Conservation (phyloP, 2,329 filamentous ascomycete species). For the Tolypocladium guangdongense region DNA sequence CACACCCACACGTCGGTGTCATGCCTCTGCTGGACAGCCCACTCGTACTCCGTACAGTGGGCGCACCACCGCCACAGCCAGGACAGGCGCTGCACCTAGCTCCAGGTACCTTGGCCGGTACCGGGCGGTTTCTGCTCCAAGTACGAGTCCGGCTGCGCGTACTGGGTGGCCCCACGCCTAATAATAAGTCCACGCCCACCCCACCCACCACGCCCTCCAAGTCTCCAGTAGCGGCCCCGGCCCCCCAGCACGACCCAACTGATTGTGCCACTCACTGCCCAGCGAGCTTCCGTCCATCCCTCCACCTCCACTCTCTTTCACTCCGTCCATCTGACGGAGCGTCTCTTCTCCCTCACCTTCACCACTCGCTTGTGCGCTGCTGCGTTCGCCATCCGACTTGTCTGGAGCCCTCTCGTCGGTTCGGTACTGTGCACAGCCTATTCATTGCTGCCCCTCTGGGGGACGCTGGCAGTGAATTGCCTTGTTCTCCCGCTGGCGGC, state of each 20-base stretch:
- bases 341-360: constrained; percentile 1
- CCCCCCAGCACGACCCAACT: neutral
- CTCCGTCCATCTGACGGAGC: constrained; percentile 1
- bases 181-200: neutral
- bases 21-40: neutral
- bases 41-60: neutral
- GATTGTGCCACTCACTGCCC: neutral
- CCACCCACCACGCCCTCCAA: neutral
- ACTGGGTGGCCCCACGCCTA: neutral
- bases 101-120: neutral
- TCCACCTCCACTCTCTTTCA: constrained; percentile 2
- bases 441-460: constrained; percentile 11
- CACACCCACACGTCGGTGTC: neutral
- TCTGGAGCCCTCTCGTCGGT: constrained; percentile 2
- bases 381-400: constrained; percentile 11
- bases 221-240: neutral
- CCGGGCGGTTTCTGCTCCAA: neutral
- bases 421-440: constrained; percentile 6
- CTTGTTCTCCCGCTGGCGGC: constrained; percentile 5
- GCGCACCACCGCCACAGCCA: neutral
- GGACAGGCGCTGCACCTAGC: neutral
- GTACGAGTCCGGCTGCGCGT: neutral
- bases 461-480: constrained; percentile 8
- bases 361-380: constrained; percentile 6
- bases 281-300: constrained; percentile 2